Evolutionary conservation across 352 stramenopile genomes (phyloP).

Genomic region (Peronospora farinosa): DNA sequence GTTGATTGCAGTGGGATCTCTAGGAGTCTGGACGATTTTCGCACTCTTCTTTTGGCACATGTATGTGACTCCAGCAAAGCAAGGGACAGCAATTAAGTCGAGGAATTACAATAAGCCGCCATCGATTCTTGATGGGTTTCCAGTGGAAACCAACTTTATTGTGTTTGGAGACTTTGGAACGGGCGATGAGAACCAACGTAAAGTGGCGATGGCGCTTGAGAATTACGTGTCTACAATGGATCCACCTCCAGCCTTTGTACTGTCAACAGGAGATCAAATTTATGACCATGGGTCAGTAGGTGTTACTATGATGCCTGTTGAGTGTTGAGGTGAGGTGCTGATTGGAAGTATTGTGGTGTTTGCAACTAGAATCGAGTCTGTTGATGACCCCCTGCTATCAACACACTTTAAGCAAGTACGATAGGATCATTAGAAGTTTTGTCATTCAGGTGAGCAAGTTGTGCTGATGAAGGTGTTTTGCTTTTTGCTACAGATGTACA

Average conservation of each 20-base stretch:
- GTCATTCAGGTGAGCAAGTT: neutral
- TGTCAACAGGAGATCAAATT: slow-evolving; percentile 83
- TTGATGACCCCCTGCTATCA: slow-evolving; percentile 49
- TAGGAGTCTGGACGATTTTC: slow-evolving; percentile 58
- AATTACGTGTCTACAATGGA: slow-evolving; percentile 48
- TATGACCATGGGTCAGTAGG: slow-evolving; percentile 68
- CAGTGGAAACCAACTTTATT: slow-evolving; percentile 63
- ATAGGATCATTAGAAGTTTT: neutral
- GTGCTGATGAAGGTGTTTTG: slow-evolving; percentile 1
- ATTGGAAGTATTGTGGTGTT: neutral
- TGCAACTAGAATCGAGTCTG: slow-evolving; percentile 43
- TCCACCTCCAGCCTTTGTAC: slow-evolving; percentile 60
- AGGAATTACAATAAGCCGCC: slow-evolving; percentile 20
- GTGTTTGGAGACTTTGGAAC: slow-evolving; percentile 81
- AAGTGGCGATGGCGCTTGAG: slow-evolving; percentile 59
- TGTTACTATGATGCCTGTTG: neutral
- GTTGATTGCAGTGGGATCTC: slow-evolving; percentile 39
- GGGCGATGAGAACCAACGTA: slow-evolving; percentile 48
- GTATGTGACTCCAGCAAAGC: slow-evolving; percentile 8
- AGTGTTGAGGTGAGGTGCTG: neutral
- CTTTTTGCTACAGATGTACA: slow-evolving; percentile 56
- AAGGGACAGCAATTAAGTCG: slow-evolving; percentile 1
- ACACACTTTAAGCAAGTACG: slow-evolving; percentile 71
- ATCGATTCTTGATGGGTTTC: slow-evolving; percentile 41
- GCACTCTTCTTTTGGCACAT: slow-evolving; percentile 46